phyloP scores from a whole-genome alignment of 148 eudicot genomes.

The Linanthus parryae region DNA sequence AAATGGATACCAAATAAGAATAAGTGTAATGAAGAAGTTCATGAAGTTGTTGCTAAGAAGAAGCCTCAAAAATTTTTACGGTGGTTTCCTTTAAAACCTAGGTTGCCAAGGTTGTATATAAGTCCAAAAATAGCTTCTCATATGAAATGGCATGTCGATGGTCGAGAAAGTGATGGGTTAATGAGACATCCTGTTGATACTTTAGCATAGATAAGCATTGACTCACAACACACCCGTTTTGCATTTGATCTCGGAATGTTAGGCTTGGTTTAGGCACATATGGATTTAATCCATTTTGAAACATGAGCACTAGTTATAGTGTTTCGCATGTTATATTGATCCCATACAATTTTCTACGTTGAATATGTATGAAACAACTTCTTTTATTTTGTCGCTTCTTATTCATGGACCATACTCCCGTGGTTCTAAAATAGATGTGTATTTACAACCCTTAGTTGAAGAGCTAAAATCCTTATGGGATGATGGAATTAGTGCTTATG shows the following conservation, averaged over 20 bases:
- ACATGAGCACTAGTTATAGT: not conserved
- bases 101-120: not conserved
- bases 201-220: not conserved
- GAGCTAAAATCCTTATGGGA: not conserved
- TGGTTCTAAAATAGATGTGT: no score
- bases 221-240: not conserved
- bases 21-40: no score
- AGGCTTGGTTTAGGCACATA: conserved; percentile 1
- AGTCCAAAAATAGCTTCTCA: not conserved
- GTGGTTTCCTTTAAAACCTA: not conserved
- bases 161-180: not conserved
- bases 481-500: not conserved
- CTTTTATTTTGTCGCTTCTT: not conserved
- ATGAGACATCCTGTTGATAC: not conserved
- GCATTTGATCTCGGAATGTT: conserved; percentile 4
- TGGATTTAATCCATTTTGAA: not conserved
- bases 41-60: no score
- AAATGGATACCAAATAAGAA: no score
- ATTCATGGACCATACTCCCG: not conserved
- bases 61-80: not conserved
- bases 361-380: conserved; percentile 1
- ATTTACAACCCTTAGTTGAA: no score
- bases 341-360: not conserved
- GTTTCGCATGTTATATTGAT: not conserved
- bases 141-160: conserved; percentile 1